Base-by-base conservation (phyloP, 805 yeast genomes). In the Metahyphopichia silvanorum region DNA sequence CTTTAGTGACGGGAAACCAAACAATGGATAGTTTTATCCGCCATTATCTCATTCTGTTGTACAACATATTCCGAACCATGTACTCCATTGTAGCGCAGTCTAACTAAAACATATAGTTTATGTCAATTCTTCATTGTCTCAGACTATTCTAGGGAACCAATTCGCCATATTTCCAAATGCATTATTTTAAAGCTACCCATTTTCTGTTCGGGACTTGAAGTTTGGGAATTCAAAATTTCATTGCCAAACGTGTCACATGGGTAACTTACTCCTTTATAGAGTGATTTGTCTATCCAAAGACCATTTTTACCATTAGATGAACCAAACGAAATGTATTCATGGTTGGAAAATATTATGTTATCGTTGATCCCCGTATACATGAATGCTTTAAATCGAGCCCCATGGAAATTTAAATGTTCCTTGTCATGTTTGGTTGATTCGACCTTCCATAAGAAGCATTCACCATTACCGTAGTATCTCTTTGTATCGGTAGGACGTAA, bases 301-400 rank as follows among this genome's bases (percentile, higher is more conserved):
- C 97, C 98, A 57, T 87, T 88, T 49, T 85, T 86, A 2, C 97
- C 97, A 46, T 82, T 82, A 1, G 96, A 95, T 0, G 94, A 91
- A 1, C 98, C 98, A 46, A 93, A 71, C 14, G 95, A 81, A 20
- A 93, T 63, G 49, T 79, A 87, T 16, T 76, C 69, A 39, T 78
- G 77, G 27, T 88, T 84, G 35, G 96, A 86, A 53, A 85, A 86
- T 12, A 91, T 78, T 27, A 86, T 73, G 56, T 80, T 89, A 51
- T 87, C 95, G 55, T 93, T 91, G 29, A 82, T 49, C 0, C 96
- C 95, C 1, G 97, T 87, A 55, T 82, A 86, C 29, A 88, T 87
- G 55, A 76, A 91, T 0, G 94, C 96, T 52, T 78, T 76, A 53
- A 89, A 77, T 34, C 85, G 44, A 11, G 44, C 36, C 7, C 27